Evolutionary conservation across 2,329 filamentous ascomycete species (phyloP), one percentile per base, ranked within the genome.

Genomic region (Aspergillus pseudoviridinutans): DNA sequence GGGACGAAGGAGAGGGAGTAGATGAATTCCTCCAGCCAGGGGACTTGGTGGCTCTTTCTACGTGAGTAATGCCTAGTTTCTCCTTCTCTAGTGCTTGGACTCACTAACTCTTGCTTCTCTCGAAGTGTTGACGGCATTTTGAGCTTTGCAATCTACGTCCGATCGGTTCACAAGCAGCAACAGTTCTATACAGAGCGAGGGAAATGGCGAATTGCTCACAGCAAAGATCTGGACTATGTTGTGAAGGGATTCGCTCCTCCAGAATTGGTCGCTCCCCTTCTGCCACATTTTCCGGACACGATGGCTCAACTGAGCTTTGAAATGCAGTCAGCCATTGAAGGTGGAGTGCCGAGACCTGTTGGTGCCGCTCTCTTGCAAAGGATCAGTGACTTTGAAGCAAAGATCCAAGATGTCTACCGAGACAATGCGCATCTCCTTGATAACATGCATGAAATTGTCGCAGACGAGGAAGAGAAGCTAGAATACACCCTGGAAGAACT

Each of bases 281-380:
- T 81, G 9, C 77, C 80, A 3, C 80, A 81, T 65, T 72, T 87
- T 3, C 84, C 84, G 0, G 65, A 70, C 32, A 44, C 53, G 1
- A 55, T 65, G 14, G 66, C 73, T 5, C 54, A 66, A 51, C 55
- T 68, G 38, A 65, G 65, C 14, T 46, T 57, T 4, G 64, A 72
- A 25, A 65, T 76, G 38, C 74, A 77, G 55, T 58, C 68, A n/a
- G 58, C 65, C 3, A 69, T 71, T 12, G 75, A 78, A 59, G 77
- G 77, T 29, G 75, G 75, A 32, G 67, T 79, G 3, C 77, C 77
- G 4, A 66, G 76, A 38, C 66, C 68, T 7, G 61, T 71, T 9
- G 74, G 74, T 14, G 73, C 71, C 12, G 63, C 64, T 51, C 64
- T 79, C 3, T 55, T 78, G 38, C 54, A 61, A 22, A 71, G 66